phyloP scores from a whole-genome alignment of 2,329 filamentous ascomycete genomes.

The Pseudocercospora crystallina region DNA sequence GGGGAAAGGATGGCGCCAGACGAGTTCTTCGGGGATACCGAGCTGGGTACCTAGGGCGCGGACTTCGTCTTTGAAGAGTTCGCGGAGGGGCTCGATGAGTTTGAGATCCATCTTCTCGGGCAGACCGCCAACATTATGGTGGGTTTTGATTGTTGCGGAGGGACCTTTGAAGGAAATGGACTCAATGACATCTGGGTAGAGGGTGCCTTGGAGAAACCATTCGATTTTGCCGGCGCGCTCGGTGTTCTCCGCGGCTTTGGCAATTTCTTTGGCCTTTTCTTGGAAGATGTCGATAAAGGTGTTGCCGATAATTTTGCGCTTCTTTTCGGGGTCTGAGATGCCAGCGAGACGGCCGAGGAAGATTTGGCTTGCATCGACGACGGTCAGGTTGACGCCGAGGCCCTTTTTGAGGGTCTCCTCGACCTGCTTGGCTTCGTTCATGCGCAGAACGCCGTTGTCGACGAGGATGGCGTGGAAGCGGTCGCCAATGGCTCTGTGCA shows the following conservation, averaged over 20 bases:
- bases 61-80: slow-evolving; percentile 84
- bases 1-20: slow-evolving; percentile 77
- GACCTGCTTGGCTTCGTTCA: slow-evolving; percentile 80
- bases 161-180: slow-evolving; percentile 73
- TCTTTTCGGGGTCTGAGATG: slow-evolving; percentile 74
- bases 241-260: slow-evolving; percentile 67
- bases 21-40: slow-evolving; percentile 70
- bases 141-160: slow-evolving; percentile 70
- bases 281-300: slow-evolving; percentile 84
- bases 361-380: slow-evolving; percentile 73
- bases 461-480: slow-evolving; percentile 83
- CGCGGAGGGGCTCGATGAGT: slow-evolving; percentile 75
- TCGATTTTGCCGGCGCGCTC: slow-evolving; percentile 71
- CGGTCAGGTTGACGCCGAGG: slow-evolving; percentile 85
- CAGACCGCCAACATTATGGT: slow-evolving; percentile 71
- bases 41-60: slow-evolving; percentile 67
- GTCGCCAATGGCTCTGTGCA: slow-evolving; percentile 82
- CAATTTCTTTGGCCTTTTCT: slow-evolving; percentile 72
- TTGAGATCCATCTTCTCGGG: slow-evolving; percentile 63
- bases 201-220: slow-evolving; percentile 84
- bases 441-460: slow-evolving; percentile 81
- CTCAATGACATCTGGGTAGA: slow-evolving; percentile 74
- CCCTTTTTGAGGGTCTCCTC: slow-evolving; percentile 75
- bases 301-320: slow-evolving; percentile 85
- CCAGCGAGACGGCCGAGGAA: slow-evolving; percentile 79